A percentile compares a stretch with the other conserved stretches of the same genome.
Evolutionary conservation across 2,329 filamentous ascomycete genomes (phyloP).

Genomic region (Berkeleyomyces rouxiae): DNA sequence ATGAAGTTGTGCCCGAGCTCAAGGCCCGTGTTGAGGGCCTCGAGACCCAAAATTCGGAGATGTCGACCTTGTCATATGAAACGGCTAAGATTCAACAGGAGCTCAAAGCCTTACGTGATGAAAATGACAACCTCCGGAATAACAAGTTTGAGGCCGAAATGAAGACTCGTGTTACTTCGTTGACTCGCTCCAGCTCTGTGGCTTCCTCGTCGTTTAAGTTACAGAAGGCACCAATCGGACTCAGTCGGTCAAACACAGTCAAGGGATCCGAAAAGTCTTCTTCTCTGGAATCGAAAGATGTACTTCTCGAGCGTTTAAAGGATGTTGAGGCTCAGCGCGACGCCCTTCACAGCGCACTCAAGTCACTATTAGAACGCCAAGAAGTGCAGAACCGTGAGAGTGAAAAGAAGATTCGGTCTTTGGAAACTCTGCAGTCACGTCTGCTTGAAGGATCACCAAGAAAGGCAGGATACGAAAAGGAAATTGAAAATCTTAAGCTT

Average conservation of each 20-base stretch:
- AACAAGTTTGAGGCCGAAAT: constrained; percentile 18
- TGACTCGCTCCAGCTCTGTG: constrained; percentile 19
- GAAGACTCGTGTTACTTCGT: constrained; percentile 13
- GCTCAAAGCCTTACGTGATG: constrained; percentile 49
- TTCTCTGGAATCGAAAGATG: constrained; percentile 43
- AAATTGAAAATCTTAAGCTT: constrained; percentile 61
- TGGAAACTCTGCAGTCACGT: constrained; percentile 65
- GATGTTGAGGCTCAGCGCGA: constrained; percentile 90
- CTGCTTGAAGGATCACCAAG: constrained; percentile 53
- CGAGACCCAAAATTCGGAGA: constrained; percentile 55
- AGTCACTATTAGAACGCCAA: constrained; percentile 70
- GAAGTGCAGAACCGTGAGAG: constrained; percentile 72
- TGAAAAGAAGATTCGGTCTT: constrained; percentile 56
- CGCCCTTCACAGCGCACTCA: constrained; percentile 74
- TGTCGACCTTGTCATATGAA: constrained; percentile 61
- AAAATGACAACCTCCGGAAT: constrained; percentile 44
- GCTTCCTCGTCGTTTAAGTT: constrained; percentile 21
- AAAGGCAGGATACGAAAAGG: constrained; percentile 65
- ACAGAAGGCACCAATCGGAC: constrained; percentile 14
- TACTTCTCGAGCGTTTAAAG: constrained; percentile 63
- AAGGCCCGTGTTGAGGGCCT: constrained; percentile 61
- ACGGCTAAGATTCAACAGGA: constrained; percentile 78
- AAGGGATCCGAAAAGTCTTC: constrained; percentile 24
- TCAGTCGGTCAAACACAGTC: constrained; percentile 45
- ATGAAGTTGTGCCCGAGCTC: constrained; percentile 71